These are phyloP conservation scores for Geranomyces variabilis DNA, from an alignment of 192 early-diverging fungal species.

Conservation along the genomic window DNA sequence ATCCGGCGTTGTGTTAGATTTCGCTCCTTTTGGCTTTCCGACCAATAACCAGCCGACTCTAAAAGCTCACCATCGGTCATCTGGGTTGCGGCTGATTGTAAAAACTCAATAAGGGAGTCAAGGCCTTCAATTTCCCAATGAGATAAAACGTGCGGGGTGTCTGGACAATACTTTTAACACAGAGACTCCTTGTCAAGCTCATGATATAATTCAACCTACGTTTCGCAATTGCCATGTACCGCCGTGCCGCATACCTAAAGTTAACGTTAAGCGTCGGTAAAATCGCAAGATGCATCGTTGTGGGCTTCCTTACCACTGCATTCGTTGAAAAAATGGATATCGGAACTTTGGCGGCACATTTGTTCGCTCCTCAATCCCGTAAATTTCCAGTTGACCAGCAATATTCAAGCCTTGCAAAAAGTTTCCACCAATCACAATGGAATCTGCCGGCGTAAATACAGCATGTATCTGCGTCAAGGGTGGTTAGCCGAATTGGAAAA, in stretches of 20 bases:
- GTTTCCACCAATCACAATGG: constrained; percentile 92
- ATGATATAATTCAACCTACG: constrained; percentile 36
- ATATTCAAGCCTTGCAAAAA: constrained; percentile 83
- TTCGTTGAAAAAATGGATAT: constrained; percentile 82
- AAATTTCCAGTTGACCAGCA: constrained; percentile 68
- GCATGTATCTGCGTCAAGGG: constrained; percentile 74
- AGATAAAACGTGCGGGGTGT: constrained; percentile 33
- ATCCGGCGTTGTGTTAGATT: not conserved
- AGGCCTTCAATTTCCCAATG: constrained; percentile 63
- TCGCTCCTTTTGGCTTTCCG: not conserved
- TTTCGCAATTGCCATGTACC: constrained; percentile 57
- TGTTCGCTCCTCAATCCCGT: constrained; percentile 78
- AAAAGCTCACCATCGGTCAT: constrained; percentile 24
- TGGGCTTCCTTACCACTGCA: constrained; percentile 66
- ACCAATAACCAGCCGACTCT: not conserved
- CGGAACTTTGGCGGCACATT: constrained; percentile 80
- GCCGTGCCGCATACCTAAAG: constrained; percentile 58
- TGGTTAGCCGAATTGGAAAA: too few relatives aligned
- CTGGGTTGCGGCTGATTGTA: constrained; percentile 27
- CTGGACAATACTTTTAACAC: constrained; percentile 17
- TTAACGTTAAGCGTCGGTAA: not conserved
- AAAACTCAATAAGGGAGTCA: constrained; percentile 50
- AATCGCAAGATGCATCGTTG: not conserved
- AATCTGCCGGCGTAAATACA: constrained; percentile 83
- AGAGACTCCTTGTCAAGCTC: not conserved